phyloP scores from a whole-genome alignment of 1,284 basidiomycete genomes.

The Cronartium ribicola region DNA sequence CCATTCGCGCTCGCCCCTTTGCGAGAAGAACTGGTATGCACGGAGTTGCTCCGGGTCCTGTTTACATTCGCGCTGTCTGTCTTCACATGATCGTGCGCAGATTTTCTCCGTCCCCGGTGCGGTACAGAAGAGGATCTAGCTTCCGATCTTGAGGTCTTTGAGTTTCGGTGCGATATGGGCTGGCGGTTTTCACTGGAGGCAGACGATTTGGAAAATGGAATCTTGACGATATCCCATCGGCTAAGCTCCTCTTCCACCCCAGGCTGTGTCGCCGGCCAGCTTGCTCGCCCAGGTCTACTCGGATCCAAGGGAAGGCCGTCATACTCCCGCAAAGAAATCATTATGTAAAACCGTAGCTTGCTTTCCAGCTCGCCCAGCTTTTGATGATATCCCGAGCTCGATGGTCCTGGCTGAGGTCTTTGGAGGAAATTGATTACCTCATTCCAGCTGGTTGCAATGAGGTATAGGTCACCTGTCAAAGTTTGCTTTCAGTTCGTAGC shows the following conservation, averaged over 20 bases:
- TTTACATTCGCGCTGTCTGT: too few species aligned
- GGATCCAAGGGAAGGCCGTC: conserved; percentile 27
- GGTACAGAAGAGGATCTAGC: neutral
- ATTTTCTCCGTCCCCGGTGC: neutral
- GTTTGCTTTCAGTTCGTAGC: neutral
- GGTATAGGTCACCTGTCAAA: conserved; percentile 22
- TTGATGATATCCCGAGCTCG: neutral
- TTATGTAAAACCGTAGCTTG: conserved; percentile 27
- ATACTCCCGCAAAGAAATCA: conserved; percentile 33
- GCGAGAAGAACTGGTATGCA: too few species aligned
- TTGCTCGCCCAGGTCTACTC: conserved; percentile 21
- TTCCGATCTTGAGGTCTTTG: neutral
- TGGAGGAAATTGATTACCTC: conserved; percentile 15
- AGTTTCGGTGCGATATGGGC: neutral
- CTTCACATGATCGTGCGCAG: neutral
- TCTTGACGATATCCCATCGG: neutral
- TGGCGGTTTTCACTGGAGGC: neutral
- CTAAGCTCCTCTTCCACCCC: neutral
- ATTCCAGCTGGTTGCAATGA: conserved; percentile 21
- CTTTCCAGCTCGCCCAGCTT: conserved; percentile 22
- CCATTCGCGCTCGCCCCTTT: too few species aligned
- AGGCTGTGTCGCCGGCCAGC: conserved; percentile 5
- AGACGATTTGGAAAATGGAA: neutral
- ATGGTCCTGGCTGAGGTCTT: neutral
- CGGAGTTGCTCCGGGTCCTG: too few species aligned